Conservation (phyloP, 2,329 filamentous ascomycete species). For the Lasiodiplodia sp. region DNA sequence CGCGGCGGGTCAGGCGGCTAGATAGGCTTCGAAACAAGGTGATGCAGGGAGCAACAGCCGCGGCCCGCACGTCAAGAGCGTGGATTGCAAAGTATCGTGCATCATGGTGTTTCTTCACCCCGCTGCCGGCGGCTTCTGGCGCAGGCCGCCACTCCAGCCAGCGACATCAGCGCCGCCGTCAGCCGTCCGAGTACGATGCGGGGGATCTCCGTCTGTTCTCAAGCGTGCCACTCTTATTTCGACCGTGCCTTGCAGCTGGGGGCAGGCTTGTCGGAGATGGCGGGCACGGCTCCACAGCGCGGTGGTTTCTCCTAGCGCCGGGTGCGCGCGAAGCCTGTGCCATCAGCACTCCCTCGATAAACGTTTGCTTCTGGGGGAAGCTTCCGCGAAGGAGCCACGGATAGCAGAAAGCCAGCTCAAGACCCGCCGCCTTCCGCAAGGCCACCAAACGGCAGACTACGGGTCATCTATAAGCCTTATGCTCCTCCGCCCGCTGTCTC, state of each 20-base stretch:
- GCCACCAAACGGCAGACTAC: slow-evolving; percentile 7
- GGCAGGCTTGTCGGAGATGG: slow-evolving; percentile 1
- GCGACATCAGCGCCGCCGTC: background rate
- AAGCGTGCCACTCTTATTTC: slow-evolving; percentile 14
- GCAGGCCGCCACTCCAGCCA: background rate
- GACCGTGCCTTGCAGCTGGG: slow-evolving; percentile 17
- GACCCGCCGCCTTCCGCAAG: slow-evolving; percentile 14
- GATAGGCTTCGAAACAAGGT: slow-evolving; percentile 17
- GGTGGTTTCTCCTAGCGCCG: slow-evolving; percentile 11
- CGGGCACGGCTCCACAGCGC: slow-evolving; percentile 12
- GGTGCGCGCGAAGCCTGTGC: slow-evolving; percentile 6
- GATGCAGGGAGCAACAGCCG: slow-evolving; percentile 21
- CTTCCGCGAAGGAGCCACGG: background rate
- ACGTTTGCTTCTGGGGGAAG: background rate
- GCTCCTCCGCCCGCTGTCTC: background rate
- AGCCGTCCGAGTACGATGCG: background rate
- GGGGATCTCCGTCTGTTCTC: slow-evolving; percentile 19
- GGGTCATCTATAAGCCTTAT: slow-evolving; percentile 16
- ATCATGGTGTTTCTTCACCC: slow-evolving; percentile 12
- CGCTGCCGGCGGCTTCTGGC: background rate
- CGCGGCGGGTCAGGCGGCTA: slow-evolving; percentile 24
- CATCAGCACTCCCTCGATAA: background rate
- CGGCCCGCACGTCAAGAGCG: background rate
- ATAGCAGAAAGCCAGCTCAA: background rate
- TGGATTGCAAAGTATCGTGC: slow-evolving; percentile 1